These are phyloP conservation scores for Knufia fluminis DNA, from an alignment of 2,329 filamentous ascomycete genomes.

Conservation along the genomic window DNA sequence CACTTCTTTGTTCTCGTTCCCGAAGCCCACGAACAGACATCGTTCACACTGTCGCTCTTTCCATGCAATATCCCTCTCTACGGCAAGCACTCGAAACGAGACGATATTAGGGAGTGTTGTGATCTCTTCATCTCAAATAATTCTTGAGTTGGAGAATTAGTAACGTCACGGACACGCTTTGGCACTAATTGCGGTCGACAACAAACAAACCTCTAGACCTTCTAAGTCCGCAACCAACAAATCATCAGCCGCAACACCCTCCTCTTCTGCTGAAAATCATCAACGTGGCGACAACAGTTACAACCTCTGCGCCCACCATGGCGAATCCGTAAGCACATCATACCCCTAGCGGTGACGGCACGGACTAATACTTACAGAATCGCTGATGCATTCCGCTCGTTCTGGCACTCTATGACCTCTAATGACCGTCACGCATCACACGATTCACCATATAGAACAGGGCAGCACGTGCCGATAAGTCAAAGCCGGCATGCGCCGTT, in stretches of 20 bases:
- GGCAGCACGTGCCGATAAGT: constrained; percentile 78
- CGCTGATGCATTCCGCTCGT: constrained; percentile 60
- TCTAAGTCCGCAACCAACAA: neutral
- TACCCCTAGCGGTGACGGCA: neutral
- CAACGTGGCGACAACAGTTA: neutral
- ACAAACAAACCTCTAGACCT: neutral
- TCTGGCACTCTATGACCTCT: constrained; percentile 88
- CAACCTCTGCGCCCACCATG: neutral
- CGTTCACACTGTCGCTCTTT: too few relatives aligned
- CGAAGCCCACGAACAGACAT: neutral
- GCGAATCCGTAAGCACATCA: neutral
- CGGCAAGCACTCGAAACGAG: neutral
- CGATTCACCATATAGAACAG: constrained; percentile 87
- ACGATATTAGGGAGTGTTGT: neutral
- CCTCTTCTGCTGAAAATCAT: neutral
- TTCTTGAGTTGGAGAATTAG: too few relatives aligned
- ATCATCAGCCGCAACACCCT: neutral
- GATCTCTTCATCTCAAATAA: too few relatives aligned
- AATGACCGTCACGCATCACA: constrained; percentile 77
- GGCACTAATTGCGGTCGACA: too few relatives aligned
- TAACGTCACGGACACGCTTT: too few relatives aligned
- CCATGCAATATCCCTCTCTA: neutral
- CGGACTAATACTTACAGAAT: constrained; percentile 16
- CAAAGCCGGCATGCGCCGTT: constrained; percentile 73
- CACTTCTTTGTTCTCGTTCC: neutral